A percentile compares a stretch with the other conserved stretches of the same genome.
phyloP scores from a whole-genome alignment of 176 grass and related monocot genomes.

The Cymbopogon citratus region DNA sequence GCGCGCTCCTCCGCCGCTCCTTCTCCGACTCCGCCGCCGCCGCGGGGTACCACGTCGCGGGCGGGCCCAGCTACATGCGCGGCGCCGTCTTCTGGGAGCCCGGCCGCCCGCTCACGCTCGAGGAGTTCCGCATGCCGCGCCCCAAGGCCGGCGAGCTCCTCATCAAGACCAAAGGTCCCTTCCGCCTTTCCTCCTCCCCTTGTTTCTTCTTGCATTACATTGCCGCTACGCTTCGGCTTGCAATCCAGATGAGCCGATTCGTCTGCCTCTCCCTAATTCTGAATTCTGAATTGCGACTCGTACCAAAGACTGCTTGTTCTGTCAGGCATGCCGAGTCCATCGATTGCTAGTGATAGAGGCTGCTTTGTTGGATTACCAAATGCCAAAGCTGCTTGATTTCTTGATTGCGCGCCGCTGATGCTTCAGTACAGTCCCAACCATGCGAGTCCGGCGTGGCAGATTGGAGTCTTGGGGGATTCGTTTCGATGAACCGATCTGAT shows the following conservation, averaged over 20 bases:
- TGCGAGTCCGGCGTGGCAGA: background rate
- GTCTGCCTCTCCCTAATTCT: background rate
- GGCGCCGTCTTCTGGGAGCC: conserved; percentile 90
- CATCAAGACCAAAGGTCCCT: conserved; percentile 77
- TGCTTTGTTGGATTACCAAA: background rate
- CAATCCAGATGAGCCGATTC: background rate
- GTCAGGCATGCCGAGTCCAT: no score
- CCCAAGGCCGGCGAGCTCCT: conserved; percentile 96
- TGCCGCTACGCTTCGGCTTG: background rate
- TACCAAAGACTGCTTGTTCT: background rate
- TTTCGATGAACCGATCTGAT: background rate
- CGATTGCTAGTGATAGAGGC: no score
- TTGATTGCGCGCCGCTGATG: background rate
- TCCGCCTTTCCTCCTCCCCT: background rate
- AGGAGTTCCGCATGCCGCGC: conserved; percentile 85
- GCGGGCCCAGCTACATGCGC: conserved; percentile 78
- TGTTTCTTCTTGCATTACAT: background rate
- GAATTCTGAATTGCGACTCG: background rate
- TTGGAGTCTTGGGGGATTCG: background rate
- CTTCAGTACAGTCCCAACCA: background rate
- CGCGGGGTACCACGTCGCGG: conserved; percentile 62
- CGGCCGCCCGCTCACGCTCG: conserved; percentile 78
- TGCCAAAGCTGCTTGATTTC: background rate
- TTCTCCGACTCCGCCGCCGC: background rate
- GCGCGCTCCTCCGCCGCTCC: conserved; percentile 38